Evolutionary conservation across 202 grass and related monocot species (phyloP).

Genomic region (Schoenoplectus tabernaemontani): DNA sequence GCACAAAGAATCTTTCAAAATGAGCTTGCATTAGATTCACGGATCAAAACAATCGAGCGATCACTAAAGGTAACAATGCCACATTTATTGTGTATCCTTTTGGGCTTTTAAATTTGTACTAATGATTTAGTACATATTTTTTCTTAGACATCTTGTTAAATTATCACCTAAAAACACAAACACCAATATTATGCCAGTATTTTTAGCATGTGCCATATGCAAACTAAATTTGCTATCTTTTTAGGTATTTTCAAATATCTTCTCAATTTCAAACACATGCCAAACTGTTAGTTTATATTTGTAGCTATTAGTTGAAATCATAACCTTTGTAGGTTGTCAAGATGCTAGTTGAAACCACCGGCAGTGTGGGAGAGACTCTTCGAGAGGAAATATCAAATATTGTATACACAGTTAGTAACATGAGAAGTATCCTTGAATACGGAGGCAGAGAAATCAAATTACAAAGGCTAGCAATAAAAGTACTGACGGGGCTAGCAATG

Average conservation of each 20-base stretch:
- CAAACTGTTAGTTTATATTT: no score
- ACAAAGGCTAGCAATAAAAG: conserved; percentile 26
- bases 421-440: conserved; percentile 26
- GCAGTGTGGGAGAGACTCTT: conserved; percentile 19
- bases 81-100: not conserved
- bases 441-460: conserved; percentile 22
- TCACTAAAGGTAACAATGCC: conserved; percentile 2
- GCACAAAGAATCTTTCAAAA: not conserved
- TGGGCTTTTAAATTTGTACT: not conserved
- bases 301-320: no score
- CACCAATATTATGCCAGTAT: no score
- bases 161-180: no score
- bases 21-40: not conserved
- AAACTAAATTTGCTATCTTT: no score
- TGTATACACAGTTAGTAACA: conserved; percentile 29
- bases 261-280: not conserved
- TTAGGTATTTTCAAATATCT: not conserved
- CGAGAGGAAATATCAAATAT: conserved; percentile 24
- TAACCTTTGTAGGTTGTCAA: conserved; percentile 9
- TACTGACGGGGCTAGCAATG: conserved; percentile 28
- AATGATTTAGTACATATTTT: not conserved
- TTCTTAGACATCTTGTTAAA: no score
- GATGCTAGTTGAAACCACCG: conserved; percentile 23
- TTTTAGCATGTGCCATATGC: no score
- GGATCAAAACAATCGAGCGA: not conserved